A percentile compares a stretch with the other conserved stretches of the same genome.
Conservation (phyloP, 1,284 basidiomycete genomes). For the Ceratobasidium papillatum region DNA sequence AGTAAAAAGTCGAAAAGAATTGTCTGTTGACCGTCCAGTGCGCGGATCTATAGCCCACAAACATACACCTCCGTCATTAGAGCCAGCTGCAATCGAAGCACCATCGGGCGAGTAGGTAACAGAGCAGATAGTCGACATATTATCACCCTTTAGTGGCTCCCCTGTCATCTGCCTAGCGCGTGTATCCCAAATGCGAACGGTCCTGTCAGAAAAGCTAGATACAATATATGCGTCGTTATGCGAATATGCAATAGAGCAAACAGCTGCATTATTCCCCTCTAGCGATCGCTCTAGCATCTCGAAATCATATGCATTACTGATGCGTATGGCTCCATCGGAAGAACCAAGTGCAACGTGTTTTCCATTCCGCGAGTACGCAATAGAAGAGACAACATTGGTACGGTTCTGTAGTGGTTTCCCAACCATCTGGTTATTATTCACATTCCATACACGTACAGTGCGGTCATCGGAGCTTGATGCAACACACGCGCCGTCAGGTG, state of each 20-base stretch:
- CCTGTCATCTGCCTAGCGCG: not conserved
- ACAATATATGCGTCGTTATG: not conserved
- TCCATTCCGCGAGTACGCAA: not conserved
- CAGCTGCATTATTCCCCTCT: not conserved
- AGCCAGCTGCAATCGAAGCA: not conserved
- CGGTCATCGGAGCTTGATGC: not conserved
- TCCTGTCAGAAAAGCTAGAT: not conserved
- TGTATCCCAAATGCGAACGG: not conserved
- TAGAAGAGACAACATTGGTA: not conserved
- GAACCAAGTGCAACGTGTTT: not conserved
- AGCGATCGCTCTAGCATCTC: not conserved
- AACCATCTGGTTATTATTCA: not conserved
- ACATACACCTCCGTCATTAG: too few species aligned
- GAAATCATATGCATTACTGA: too few species aligned
- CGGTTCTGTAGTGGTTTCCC: not conserved
- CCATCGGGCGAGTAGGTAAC: not conserved
- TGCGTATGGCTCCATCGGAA: not conserved
- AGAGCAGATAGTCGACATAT: too few species aligned
- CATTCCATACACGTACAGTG: not conserved
- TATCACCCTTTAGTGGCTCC: not conserved
- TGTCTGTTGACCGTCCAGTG: too few species aligned
- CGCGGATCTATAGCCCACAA: too few species aligned
- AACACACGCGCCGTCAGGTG: not conserved
- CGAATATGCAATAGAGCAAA: constrained; percentile 4
- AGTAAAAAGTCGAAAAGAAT: too few species aligned